Percentiles rank a stretch among this genome's conserved stretches.
These are phyloP conservation scores for Phialophora verrucosa DNA, from an alignment of 2,329 filamentous ascomycete species.

Conservation along the genomic window DNA sequence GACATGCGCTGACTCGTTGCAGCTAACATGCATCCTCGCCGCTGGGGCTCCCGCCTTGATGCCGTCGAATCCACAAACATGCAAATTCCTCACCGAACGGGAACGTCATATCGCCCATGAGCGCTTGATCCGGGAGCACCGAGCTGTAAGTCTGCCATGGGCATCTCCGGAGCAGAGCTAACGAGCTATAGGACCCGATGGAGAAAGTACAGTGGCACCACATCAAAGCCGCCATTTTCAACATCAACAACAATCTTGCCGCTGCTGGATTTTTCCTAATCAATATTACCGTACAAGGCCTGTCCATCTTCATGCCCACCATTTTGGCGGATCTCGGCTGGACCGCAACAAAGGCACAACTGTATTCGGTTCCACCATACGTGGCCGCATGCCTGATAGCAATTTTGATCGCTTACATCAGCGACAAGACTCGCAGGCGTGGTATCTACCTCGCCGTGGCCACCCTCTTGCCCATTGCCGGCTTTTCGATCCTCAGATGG, in stretches of 20 bases:
- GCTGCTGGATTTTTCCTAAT: slow-evolving; percentile 34
- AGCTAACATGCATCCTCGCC: slow-evolving; percentile 50
- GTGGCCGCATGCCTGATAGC: slow-evolving; percentile 72
- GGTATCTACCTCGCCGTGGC: slow-evolving; percentile 74
- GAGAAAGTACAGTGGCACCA: slow-evolving; percentile 34
- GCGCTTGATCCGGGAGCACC: slow-evolving; percentile 30
- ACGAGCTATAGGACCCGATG: slow-evolving; percentile 31
- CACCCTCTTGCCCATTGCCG: slow-evolving; percentile 71
- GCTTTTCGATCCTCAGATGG: slow-evolving; percentile 75
- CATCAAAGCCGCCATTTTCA: slow-evolving; percentile 36
- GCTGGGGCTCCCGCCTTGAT: slow-evolving; percentile 51
- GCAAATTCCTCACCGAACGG: slow-evolving; percentile 45
- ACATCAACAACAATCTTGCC: slow-evolving; percentile 37
- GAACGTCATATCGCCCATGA: slow-evolving; percentile 33
- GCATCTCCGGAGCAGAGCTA: not conserved
- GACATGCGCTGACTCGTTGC: not conserved
- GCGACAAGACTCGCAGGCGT: slow-evolving; percentile 78
- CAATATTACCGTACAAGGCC: slow-evolving; percentile 48
- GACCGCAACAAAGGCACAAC: slow-evolving; percentile 63
- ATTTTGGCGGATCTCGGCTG: slow-evolving; percentile 52
- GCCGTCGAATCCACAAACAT: slow-evolving; percentile 52
- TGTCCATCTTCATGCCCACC: slow-evolving; percentile 46
- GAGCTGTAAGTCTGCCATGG: slow-evolving; percentile 21
- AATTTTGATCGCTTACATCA: slow-evolving; percentile 71
- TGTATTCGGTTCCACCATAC: slow-evolving; percentile 78